These are phyloP conservation scores for Blastomyces silverae DNA, from an alignment of 2,329 filamentous ascomycete genomes.

Conservation along the genomic window DNA sequence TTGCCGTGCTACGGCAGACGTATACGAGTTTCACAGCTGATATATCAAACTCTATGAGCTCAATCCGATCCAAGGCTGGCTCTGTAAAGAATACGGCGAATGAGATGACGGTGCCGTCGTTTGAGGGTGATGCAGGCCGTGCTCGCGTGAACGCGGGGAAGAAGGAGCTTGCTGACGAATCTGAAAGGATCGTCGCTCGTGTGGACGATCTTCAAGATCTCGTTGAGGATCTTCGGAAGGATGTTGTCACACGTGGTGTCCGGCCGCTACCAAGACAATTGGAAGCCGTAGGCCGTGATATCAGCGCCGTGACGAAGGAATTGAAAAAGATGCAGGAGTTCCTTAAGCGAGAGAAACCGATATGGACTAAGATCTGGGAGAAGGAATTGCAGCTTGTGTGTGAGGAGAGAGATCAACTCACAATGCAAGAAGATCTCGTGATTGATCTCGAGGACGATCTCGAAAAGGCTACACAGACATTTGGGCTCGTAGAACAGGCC, in stretches of 20 bases:
- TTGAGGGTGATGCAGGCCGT: constrained; percentile 72
- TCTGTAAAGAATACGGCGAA: constrained; percentile 70
- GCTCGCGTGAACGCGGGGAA: constrained; percentile 80
- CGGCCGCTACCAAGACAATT: constrained; percentile 84
- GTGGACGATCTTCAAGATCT: constrained; percentile 97
- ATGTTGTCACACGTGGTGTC: constrained; percentile 88
- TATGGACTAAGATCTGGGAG: constrained; percentile 99
- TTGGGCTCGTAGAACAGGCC: constrained; percentile 90
- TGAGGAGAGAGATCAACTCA: constrained; percentile 88
- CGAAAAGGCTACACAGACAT: constrained; percentile 88
- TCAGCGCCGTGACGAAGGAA: constrained; percentile 71
- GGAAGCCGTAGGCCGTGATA: constrained; percentile 81
- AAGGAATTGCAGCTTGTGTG: constrained; percentile 93
- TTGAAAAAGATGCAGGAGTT: constrained; percentile 92
- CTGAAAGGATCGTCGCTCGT: constrained; percentile 79
- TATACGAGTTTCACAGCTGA: constrained; percentile 88
- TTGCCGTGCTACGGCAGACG: constrained; percentile 86
- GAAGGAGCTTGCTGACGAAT: constrained; percentile 78
- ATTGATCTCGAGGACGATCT: constrained; percentile 89
- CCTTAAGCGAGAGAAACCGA: constrained; percentile 76
- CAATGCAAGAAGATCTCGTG: constrained; percentile 91
- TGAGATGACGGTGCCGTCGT: constrained; percentile 62
- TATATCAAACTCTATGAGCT: constrained; percentile 78
- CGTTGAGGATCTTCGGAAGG: constrained; percentile 93
- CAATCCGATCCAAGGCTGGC: constrained; percentile 71